Base-by-base conservation (phyloP, 192 early-diverging fungal species). In the Coemansia sp. region DNA sequence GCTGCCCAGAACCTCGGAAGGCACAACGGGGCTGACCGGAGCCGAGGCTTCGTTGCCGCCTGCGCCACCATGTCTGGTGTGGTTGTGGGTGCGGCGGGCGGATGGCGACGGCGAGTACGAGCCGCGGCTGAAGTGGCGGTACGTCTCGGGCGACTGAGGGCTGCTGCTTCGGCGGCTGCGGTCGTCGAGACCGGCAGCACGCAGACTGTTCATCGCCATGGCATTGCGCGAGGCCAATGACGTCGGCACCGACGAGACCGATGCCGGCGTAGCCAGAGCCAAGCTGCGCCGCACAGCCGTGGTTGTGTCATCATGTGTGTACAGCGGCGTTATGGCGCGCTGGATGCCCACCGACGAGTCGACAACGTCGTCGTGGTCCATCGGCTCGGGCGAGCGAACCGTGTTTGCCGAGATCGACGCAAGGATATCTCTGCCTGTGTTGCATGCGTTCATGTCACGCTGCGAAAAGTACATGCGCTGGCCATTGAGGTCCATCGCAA, bases 401-500 rank as follows among this genome's bases (percentile, higher is more conserved):
- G 33, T 65, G 55, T 61, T 65, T 14, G 61, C 50, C 6, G 50
- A 44, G 19, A 60, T 68, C 8, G 68, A 71, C 40, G 62, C 68
- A 27, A 73, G 61, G 10, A 74, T 59, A 6, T 64, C 72, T 61
- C 52, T 38, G 22, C 60, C 48, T 2, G 58, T 25, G 15, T 59
- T 38, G 27, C 22, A 33, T 40, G 65, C 73, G 60, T 47, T 64
- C 45, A 83, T 67, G 50, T 79, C 61, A 41, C 70, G 62, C 52
- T 89, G 85, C 25, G 67, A 67, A 65, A 94, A 88, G 72, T 82
- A 85, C 34, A 88, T 84, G 22, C 86, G 85, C 50, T 89, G 82
- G 14, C 90, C 91, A 70, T 87, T 86, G 34, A 90, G 64, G 55
- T 95, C 91, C 64, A 93, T 87, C 30, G 85, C 87, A 77, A 95